Evolutionary conservation across 2,329 filamentous ascomycete species (phyloP), one percentile per base, ranked within the genome.

Genomic region (Aspergillus japonicus): DNA sequence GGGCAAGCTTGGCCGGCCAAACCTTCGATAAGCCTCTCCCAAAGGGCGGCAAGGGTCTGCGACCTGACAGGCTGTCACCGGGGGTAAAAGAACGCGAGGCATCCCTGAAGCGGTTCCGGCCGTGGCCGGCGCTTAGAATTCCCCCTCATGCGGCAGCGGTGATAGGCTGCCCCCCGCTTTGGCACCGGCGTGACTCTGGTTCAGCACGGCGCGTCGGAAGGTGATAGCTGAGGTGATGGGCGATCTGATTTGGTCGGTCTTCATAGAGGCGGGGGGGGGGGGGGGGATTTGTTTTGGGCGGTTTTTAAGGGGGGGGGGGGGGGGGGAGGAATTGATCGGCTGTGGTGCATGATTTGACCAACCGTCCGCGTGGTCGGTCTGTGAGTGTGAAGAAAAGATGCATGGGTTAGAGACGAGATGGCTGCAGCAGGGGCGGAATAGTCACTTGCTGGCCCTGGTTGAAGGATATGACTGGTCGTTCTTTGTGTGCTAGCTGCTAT

Each of bases 91-190:
- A 65, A 66, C 21, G 58, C 63, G 64, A 59, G 59, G 62, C 48
- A 44, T 51, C 56, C 50, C 48, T 58, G 55, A 47, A 59, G 23
- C 23, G 23, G 23, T 23, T 23, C 23, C 61, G 58, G 54, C 26
- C 29, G 42, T 64, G 58, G 66, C 60, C 60, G 71, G 72, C 72
- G 72, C 66, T 70, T 73, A 73, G 23, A 65, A 31, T 23, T 53
- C 35, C 51, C 55, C 56, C 56, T 52, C 61, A 54, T 31, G 31
- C 64, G 60, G 54, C 35, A 60, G 60, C 24, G 61, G 57, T 66
- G 67, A 68, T 67, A 68, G 68, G 68, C 56, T 29, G 21, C 21
- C 55, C 39, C 24, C 26, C 56, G 50, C 42, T 56, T 64, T 61
- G 61, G 60, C 62, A 58, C 60, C 58, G 47, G 51, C 47, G 39